Conservation (phyloP, 352 stramenopile genomes). For the Paralagenidium karlingii region DNA sequence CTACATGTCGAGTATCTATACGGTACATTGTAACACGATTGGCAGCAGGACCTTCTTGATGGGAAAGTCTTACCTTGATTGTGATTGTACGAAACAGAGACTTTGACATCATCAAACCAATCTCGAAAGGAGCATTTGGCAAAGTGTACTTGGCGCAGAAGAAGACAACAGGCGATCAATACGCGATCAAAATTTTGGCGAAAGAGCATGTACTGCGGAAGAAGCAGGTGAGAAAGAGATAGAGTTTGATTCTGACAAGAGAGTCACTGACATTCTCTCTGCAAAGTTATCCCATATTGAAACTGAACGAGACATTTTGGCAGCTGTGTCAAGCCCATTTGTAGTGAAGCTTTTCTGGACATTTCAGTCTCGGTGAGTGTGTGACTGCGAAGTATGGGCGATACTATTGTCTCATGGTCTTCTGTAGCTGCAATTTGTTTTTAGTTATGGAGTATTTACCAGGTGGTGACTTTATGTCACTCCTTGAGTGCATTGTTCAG, state of each 20-base stretch:
- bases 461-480: constrained; percentile 84
- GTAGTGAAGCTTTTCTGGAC: constrained; percentile 87
- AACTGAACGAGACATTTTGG: constrained; percentile 81
- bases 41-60: no score
- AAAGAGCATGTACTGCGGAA: constrained; percentile 84
- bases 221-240: constrained; percentile 48
- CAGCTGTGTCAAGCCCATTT: constrained; percentile 79
- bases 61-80: not conserved
- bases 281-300: constrained; percentile 75
- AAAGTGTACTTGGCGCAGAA: constrained; percentile 82
- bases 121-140: constrained; percentile 83
- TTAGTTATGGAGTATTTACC: constrained; percentile 87
- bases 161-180: constrained; percentile 81
- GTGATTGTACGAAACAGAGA: constrained; percentile 14
- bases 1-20: constrained; percentile 51
- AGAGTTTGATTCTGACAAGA: not conserved
- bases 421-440: constrained; percentile 60
- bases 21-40: no score
- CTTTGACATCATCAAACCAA: constrained; percentile 85
- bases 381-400: not conserved
- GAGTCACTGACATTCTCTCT: not conserved
- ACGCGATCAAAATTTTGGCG: constrained; percentile 84
- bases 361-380: constrained; percentile 77
- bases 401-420: not conserved
- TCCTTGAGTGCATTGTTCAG: constrained; percentile 82